Conservation (phyloP, 306 rosid genomes). For the Pyrus pyrifolia region DNA sequence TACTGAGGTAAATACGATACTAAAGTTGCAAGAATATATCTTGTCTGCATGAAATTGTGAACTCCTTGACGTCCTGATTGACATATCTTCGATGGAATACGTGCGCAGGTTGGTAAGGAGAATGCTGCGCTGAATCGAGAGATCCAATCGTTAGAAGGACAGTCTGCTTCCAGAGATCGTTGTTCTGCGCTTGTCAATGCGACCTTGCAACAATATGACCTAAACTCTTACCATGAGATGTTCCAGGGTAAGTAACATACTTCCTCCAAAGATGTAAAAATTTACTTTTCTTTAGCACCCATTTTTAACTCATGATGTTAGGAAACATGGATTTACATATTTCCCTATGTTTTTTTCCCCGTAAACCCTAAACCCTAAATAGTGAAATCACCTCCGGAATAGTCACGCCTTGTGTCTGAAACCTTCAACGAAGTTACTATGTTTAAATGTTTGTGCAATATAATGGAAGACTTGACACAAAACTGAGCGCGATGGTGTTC, state of each 20-base stretch:
- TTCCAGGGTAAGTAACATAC: conserved; percentile 53
- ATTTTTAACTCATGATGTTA: neutral
- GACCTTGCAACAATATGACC: conserved; percentile 30
- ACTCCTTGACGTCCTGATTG: neutral
- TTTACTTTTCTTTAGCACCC: neutral
- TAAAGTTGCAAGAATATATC: neutral
- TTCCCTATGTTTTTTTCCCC: neutral
- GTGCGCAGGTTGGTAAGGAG: conserved; percentile 56
- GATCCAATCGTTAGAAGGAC: conserved; percentile 51
- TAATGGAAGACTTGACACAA: too few species aligned
- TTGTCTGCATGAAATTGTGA: conserved; percentile 4
- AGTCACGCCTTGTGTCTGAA: neutral
- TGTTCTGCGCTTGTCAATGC: conserved; percentile 40
- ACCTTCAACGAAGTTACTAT: neutral
- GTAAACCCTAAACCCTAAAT: too few species aligned
- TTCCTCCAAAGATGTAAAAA: neutral
- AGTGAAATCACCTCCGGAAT: too few species aligned
- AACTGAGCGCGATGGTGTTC: accelerated
- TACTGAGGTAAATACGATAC: neutral
- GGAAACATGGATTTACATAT: neutral
- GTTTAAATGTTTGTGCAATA: too few species aligned
- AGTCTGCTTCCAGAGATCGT: conserved; percentile 23
- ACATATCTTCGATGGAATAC: neutral
- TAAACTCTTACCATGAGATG: conserved; percentile 28
- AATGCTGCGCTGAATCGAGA: conserved; percentile 56